phyloP scores from a whole-genome alignment of 495 filamentous ascomycete genomes.

The Penicilliopsis zonata region DNA sequence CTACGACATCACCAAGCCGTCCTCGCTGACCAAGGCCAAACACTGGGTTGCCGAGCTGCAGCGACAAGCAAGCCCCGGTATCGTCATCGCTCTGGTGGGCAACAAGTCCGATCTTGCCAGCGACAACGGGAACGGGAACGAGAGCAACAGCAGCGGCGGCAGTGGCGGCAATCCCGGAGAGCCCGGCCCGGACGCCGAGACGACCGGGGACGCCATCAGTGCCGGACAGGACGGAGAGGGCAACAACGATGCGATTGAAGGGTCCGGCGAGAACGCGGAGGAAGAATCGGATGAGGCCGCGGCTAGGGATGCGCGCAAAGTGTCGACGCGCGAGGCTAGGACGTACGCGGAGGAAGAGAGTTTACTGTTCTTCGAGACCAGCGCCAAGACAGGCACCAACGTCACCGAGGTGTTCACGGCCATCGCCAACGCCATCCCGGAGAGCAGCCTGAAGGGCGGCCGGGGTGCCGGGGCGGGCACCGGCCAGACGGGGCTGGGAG shows the following conservation, averaged over 20 bases:
- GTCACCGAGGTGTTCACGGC: slow-evolving; percentile 94
- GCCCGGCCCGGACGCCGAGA: slow-evolving; percentile 12
- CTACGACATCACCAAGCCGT: slow-evolving; percentile 96
- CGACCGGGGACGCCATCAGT: slow-evolving; percentile 13
- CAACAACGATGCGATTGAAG: slow-evolving; percentile 34
- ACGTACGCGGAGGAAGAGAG: slow-evolving; percentile 90
- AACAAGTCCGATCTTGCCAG: slow-evolving; percentile 90
- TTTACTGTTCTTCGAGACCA: slow-evolving; percentile 93
- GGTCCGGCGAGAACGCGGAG: slow-evolving; percentile 38
- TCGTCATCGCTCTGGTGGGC: slow-evolving; percentile 93
- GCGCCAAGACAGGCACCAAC: slow-evolving; percentile 88
- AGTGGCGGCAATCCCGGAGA: slow-evolving; percentile 25
- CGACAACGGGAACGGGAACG: slow-evolving; percentile 36
- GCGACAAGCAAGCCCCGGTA: slow-evolving; percentile 92
- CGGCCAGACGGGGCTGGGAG: slow-evolving; percentile 31
- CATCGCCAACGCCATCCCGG: slow-evolving; percentile 95
- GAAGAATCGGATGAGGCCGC: slow-evolving; percentile 47
- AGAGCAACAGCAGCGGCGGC: slow-evolving; percentile 38
- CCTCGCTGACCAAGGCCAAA: slow-evolving; percentile 88
- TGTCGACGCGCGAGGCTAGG: slow-evolving; percentile 79
- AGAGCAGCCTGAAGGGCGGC: slow-evolving; percentile 84
- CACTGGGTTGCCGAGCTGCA: slow-evolving; percentile 99
- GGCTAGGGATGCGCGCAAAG: slow-evolving; percentile 70
- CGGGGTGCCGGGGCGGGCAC: slow-evolving; percentile 53
- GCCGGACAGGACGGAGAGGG: slow-evolving; percentile 24